Conservation (phyloP, 2,329 filamentous ascomycete species). For the Macrophomina pseudophaseolina region DNA sequence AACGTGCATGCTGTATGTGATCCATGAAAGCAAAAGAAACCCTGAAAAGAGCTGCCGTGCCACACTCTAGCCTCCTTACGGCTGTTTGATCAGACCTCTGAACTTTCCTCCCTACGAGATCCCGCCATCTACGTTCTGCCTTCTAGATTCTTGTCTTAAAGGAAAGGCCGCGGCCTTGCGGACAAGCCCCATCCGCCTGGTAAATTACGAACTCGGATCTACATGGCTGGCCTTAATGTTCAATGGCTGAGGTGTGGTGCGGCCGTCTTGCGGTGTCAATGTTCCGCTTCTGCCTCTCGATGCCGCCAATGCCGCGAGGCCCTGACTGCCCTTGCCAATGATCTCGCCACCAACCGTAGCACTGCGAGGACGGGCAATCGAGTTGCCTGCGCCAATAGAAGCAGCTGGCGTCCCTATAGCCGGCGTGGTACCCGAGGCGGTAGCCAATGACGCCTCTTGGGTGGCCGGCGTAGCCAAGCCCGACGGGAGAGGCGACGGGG, state of each 20-base stretch:
- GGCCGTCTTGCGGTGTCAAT: constrained; percentile 25
- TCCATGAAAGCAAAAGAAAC: background rate
- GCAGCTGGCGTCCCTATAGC: background rate
- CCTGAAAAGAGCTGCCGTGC: background rate
- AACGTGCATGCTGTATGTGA: background rate
- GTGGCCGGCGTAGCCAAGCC: constrained; percentile 49
- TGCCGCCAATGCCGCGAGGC: constrained; percentile 15
- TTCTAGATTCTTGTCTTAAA: background rate
- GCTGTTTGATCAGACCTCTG: background rate
- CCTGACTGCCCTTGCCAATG: constrained; percentile 19
- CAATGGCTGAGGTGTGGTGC: constrained; percentile 23
- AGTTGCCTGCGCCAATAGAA: background rate
- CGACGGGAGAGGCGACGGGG: constrained; percentile 42
- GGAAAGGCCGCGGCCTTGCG: background rate
- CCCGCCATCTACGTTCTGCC: background rate
- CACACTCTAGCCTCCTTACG: background rate
- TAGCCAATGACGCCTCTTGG: constrained; percentile 28
- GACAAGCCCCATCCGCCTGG: background rate
- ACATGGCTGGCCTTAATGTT: constrained; percentile 26
- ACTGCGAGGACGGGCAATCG: background rate
- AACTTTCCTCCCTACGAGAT: background rate
- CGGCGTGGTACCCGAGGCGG: constrained; percentile 1
- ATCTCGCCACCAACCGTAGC: constrained; percentile 14
- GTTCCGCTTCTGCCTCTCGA: constrained; percentile 14
- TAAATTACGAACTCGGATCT: constrained; percentile 24